phyloP scores from a whole-genome alignment of 2,329 filamentous ascomycete genomes.

The Penicillium sp. region DNA sequence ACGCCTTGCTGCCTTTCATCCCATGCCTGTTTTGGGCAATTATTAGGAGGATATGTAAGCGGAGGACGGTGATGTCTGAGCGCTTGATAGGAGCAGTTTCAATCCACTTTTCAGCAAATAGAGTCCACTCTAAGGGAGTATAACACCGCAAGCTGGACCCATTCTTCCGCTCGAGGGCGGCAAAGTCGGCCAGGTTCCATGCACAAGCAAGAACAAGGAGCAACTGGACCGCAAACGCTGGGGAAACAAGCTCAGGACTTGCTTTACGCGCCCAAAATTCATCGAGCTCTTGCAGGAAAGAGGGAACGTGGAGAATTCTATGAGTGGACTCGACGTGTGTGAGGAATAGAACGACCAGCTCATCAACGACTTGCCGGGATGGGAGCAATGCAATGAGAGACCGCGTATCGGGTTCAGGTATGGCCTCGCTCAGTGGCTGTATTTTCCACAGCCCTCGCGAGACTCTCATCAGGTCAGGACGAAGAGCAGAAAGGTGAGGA shows the following conservation, averaged over 20 bases:
- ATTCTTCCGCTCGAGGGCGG: constrained; percentile 35
- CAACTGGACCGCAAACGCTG: constrained; percentile 42
- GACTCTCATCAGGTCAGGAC: constrained; percentile 39
- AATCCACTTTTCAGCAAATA: constrained; percentile 86
- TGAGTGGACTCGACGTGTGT: constrained; percentile 46
- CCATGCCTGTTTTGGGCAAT: constrained; percentile 57
- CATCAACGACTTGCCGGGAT: constrained; percentile 40
- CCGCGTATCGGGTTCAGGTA: constrained; percentile 35
- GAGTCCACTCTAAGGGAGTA: constrained; percentile 69
- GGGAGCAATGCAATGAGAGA: constrained; percentile 43
- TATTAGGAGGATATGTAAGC: constrained; percentile 57
- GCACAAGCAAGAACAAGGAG: constrained; percentile 45
- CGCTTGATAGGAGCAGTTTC: constrained; percentile 73
- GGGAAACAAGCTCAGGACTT: constrained; percentile 32
- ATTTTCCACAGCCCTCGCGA: constrained; percentile 39
- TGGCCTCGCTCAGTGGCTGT: constrained; percentile 34
- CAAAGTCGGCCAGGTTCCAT: constrained; percentile 41
- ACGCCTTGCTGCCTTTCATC: constrained; percentile 60
- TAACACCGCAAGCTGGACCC: constrained; percentile 33
- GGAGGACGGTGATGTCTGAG: constrained; percentile 55
- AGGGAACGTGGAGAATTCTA: constrained; percentile 47
- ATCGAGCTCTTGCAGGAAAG: constrained; percentile 45
- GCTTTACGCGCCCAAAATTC: constrained; percentile 39
- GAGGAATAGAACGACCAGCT: constrained; percentile 45
- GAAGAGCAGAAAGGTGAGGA: constrained; percentile 40